phyloP scores from a whole-genome alignment of 495 filamentous ascomycete genomes.

The Lophiotrema nucula region DNA sequence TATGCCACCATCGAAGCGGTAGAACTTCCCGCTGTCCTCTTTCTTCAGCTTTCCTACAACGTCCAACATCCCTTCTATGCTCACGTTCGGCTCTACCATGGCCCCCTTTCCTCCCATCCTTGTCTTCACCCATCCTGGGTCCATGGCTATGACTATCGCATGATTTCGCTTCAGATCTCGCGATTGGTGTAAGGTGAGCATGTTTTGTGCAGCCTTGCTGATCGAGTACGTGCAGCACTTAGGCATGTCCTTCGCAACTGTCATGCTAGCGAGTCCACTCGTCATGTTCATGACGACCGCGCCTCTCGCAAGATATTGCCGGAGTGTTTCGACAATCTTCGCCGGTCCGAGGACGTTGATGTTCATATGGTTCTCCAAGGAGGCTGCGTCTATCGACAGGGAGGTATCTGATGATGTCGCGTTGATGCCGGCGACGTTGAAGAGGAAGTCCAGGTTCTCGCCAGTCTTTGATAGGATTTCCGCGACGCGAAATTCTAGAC shows the following conservation, averaged over 20 bases:
- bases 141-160: constrained; percentile 27
- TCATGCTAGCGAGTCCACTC: constrained; percentile 25
- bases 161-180: constrained; percentile 25
- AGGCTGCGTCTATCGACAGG: constrained; percentile 40
- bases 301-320: constrained; percentile 17
- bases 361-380: constrained; percentile 35
- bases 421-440: constrained; percentile 49
- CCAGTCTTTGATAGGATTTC: constrained; percentile 34
- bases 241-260: constrained; percentile 23
- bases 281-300: constrained; percentile 32
- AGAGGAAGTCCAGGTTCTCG: constrained; percentile 44
- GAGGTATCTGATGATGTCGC: constrained; percentile 37
- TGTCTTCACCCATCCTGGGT: constrained; percentile 34
- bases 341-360: constrained; percentile 31
- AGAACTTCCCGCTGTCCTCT: constrained; percentile 38
- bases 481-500: constrained; percentile 40
- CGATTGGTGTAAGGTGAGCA: constrained; percentile 30
- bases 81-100: constrained; percentile 38
- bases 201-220: constrained; percentile 32
- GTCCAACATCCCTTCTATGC: constrained; percentile 39
- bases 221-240: constrained; percentile 31
- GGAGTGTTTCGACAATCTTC: constrained; percentile 29
- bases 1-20: constrained; percentile 30
- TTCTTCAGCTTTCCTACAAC: constrained; percentile 30
- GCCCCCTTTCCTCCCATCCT: constrained; percentile 42